Evolutionary conservation across 805 yeast species (phyloP), one percentile per base, ranked within the genome.

Genomic region (Starmera dryadoides): DNA sequence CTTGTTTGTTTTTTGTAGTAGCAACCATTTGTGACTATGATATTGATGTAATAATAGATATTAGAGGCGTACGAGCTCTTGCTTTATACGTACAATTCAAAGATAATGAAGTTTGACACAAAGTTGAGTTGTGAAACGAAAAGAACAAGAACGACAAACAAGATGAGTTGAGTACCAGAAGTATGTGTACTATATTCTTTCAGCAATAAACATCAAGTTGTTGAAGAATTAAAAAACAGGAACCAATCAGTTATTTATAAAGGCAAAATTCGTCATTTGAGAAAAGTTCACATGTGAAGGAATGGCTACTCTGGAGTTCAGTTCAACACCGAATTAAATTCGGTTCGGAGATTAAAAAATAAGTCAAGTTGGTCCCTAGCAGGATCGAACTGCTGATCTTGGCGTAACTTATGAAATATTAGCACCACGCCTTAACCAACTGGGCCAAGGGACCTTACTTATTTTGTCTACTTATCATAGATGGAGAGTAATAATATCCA

Each of bases 391-490:
- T 61, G 70, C 69, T 64, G 70, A 64, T 65, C 70, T 65, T 62
- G 63, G 69, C 68, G 69, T 64, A n/a, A n/a, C n/a, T n/a, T n/a
- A n/a, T n/a, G n/a, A n/a, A n/a, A n/a, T 64, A 65, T 65, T 65
- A 65, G 70, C 69, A 64, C 69, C 63, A 64, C 68, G 69, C 70
- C 70, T 63, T 65, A 64, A 65, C 70, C 70, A 64, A 63, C 70
- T 65, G 66, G 70, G 70, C 70, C 70, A 65, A 64, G 69, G 66
- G 70, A 65, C 47, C 79, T n/a, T n/a, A n/a, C n/a, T n/a, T n/a
- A n/a, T n/a, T n/a, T n/a, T n/a, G n/a, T n/a, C n/a, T n/a, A n/a
- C n/a, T n/a, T n/a, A n/a, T n/a, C n/a, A n/a, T n/a, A n/a, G n/a
- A n/a, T n/a, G n/a, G n/a, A n/a, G n/a, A n/a, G n/a, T n/a, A n/a